Conservation (phyloP, 805 yeast species). For the Candida schatavii region DNA sequence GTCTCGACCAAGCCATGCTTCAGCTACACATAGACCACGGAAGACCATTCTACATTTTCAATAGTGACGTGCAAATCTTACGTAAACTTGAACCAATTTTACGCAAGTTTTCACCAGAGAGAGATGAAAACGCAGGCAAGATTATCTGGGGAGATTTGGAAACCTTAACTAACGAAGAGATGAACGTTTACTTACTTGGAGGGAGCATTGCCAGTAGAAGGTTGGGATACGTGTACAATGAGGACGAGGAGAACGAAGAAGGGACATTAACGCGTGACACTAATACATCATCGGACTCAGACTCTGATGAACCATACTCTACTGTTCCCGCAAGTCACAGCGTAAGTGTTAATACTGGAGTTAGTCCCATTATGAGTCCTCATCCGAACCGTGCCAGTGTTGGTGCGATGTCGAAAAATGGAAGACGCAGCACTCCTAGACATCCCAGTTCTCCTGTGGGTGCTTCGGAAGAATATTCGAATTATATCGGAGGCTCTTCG, state of each 20-base stretch:
- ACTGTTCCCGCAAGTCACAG: background rate
- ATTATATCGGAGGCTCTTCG: background rate
- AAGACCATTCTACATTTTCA: constrained; percentile 82
- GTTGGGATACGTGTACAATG: constrained; percentile 29
- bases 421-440: background rate
- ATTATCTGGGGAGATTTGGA: constrained; percentile 33
- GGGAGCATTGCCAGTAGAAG: constrained; percentile 12
- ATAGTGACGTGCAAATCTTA: constrained; percentile 66
- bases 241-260: constrained; percentile 17
- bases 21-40: constrained; percentile 60
- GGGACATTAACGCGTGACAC: constrained; percentile 11
- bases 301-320: background rate
- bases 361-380: background rate
- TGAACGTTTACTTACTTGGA: constrained; percentile 33
- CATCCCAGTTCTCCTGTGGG: too few relatives aligned
- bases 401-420: background rate
- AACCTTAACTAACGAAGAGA: constrained; percentile 24
- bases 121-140: constrained; percentile 6
- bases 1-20: constrained; percentile 63
- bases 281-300: constrained; percentile 1
- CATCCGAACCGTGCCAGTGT: too few relatives aligned
- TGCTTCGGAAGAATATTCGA: background rate
- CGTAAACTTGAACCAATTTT: constrained; percentile 63
- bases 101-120: constrained; percentile 55
- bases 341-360: background rate